phyloP scores from a whole-genome alignment of 108 stramenopile genomes.

The Cylindrotheca closterium region DNA sequence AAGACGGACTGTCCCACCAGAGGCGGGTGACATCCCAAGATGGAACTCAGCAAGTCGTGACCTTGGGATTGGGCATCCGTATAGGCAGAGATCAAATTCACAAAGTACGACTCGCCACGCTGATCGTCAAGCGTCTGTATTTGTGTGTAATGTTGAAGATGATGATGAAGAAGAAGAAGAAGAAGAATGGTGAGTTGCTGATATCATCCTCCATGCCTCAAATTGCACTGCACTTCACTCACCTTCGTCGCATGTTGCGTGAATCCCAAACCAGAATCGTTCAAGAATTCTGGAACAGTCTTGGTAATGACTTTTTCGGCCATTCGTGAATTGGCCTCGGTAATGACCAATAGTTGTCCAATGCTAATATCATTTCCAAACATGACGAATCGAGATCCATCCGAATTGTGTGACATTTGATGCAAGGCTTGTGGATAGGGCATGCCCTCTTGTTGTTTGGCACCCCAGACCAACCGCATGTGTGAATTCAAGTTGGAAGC shows the following conservation, averaged over 20 bases:
- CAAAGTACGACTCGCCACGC: constrained; percentile 46
- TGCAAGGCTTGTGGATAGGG: constrained; percentile 34
- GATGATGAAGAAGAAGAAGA: not conserved
- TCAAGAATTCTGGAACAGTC: constrained; percentile 57
- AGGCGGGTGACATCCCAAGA: constrained; percentile 58
- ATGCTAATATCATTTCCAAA: constrained; percentile 50
- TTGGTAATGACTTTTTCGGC: constrained; percentile 45
- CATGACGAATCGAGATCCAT: constrained; percentile 49
- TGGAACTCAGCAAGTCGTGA: constrained; percentile 44
- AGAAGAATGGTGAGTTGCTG: no score
- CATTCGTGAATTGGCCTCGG: constrained; percentile 57
- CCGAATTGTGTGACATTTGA: constrained; percentile 36
- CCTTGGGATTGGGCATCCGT: constrained; percentile 58
- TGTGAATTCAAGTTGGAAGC: constrained; percentile 60
- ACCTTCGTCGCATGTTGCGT: constrained; percentile 61
- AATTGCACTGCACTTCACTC: not conserved
- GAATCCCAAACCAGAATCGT: constrained; percentile 48
- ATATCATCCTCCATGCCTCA: not conserved
- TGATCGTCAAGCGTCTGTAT: constrained; percentile 50
- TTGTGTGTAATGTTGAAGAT: no score
- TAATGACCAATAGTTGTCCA: constrained; percentile 41
- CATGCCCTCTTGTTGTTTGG: constrained; percentile 26
- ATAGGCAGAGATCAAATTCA: constrained; percentile 40
- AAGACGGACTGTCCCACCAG: constrained; percentile 59
- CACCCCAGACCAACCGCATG: constrained; percentile 48